Conservation (phyloP, 768 basidiomycete genomes). For the Phlebiopsis gigantea region DNA sequence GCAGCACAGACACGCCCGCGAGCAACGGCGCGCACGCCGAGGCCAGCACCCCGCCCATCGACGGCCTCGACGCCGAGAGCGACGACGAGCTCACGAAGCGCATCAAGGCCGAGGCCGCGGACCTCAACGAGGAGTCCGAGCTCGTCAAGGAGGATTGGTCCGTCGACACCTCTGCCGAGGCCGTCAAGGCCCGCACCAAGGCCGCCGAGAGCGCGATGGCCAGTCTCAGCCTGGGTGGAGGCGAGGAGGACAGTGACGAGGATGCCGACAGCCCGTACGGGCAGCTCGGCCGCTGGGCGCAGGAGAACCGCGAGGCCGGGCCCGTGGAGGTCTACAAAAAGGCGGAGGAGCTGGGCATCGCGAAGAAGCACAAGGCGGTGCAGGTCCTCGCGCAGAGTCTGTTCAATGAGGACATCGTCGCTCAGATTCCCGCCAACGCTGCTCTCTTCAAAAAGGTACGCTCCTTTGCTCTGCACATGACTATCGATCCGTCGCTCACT, state of each 20-base stretch:
- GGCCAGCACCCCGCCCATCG: slow-evolving; percentile 35
- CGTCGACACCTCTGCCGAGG: slow-evolving; percentile 86
- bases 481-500: slow-evolving; percentile 3
- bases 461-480: slow-evolving; percentile 11
- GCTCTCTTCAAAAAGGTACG: slow-evolving; percentile 74
- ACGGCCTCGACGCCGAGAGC: slow-evolving; percentile 49
- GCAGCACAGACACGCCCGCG: slow-evolving; percentile 42
- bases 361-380: slow-evolving; percentile 91
- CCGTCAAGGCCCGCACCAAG: slow-evolving; percentile 78
- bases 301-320: slow-evolving; percentile 57
- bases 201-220: slow-evolving; percentile 58
- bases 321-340: slow-evolving; percentile 78
- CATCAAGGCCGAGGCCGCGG: slow-evolving; percentile 87
- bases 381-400: slow-evolving; percentile 79
- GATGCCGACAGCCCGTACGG: slow-evolving; percentile 83
- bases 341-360: slow-evolving; percentile 85
- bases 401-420: slow-evolving; percentile 68
- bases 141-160: slow-evolving; percentile 81
- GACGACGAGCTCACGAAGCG: slow-evolving; percentile 87
- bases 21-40: slow-evolving; percentile 34
- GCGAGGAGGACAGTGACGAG: slow-evolving; percentile 85
- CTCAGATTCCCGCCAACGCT: slow-evolving; percentile 59
- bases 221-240: slow-evolving; percentile 45
- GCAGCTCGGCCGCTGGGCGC: slow-evolving; percentile 79
- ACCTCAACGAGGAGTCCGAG: slow-evolving; percentile 57